Percentiles rank a stretch among this genome's conserved stretches.
These are phyloP conservation scores for Yueomyces sp. DNA, from an alignment of 1,139 yeast species.

Conservation along the genomic window DNA sequence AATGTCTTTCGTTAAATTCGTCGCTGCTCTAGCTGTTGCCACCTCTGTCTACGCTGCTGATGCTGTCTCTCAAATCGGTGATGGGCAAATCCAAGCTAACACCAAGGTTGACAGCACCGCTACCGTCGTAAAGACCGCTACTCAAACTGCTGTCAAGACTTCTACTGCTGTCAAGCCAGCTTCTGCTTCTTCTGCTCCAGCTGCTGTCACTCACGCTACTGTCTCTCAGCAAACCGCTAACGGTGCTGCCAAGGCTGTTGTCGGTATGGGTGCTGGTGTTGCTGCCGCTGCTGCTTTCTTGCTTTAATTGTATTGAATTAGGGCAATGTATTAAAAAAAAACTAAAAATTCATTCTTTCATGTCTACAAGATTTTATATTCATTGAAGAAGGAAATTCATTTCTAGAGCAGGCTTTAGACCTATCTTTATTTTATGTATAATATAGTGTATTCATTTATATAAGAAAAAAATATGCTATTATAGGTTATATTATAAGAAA, in stretches of 20 bases:
- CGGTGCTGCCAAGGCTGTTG: conserved; percentile 2
- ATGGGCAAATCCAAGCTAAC: not conserved
- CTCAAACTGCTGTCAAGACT: not conserved
- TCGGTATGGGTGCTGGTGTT: conserved; percentile 4
- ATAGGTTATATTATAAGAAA: too few species aligned
- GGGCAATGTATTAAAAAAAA: too few species aligned
- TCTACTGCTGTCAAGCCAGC: not conserved
- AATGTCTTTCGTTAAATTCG: not conserved
- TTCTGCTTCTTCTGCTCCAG: not conserved
- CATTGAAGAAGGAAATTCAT: too few species aligned
- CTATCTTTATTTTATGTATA: too few species aligned
- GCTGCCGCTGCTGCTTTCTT: conserved; percentile 2
- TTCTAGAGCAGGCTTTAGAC: too few species aligned
- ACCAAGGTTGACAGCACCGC: not conserved
- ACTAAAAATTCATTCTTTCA: too few species aligned
- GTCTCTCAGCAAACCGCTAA: conserved; percentile 2
- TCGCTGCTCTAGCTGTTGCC: not conserved
- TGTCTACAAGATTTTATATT: too few species aligned
- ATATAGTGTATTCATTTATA: too few species aligned
- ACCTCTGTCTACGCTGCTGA: not conserved
- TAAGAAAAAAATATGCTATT: too few species aligned
- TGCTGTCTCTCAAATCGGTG: not conserved
- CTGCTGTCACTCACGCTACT: not conserved
- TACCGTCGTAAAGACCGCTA: not conserved
- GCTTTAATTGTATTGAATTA: not conserved